Evolutionary conservation across 495 filamentous ascomycete genomes (phyloP).

Genomic region (Talaromyces borbonicus): DNA sequence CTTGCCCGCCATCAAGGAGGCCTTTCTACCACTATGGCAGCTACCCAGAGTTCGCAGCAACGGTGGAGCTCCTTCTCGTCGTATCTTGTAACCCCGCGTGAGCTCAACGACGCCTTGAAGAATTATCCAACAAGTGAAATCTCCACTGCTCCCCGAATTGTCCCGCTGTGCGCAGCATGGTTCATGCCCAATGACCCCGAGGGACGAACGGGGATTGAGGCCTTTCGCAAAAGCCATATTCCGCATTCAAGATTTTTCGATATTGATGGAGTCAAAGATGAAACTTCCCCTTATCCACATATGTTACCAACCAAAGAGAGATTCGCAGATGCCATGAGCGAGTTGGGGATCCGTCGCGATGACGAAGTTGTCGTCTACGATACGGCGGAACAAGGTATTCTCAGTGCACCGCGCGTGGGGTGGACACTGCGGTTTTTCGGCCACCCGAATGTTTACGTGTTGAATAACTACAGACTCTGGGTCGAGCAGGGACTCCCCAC

Average conservation of each 20-base stretch:
- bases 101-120: conserved; percentile 70
- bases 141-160: conserved; percentile 64
- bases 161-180: conserved; percentile 89
- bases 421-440: conserved; percentile 91
- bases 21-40: conserved; percentile 31
- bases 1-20: conserved; percentile 17
- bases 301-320: conserved; percentile 79
- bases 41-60: conserved; percentile 15
- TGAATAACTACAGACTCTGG: conserved; percentile 94
- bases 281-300: conserved; percentile 81
- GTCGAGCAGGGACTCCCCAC: conserved; percentile 68
- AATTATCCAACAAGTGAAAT: conserved; percentile 65
- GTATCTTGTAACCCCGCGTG: conserved; percentile 75
- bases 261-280: conserved; percentile 81
- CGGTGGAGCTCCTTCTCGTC: conserved; percentile 52
- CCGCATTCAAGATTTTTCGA: conserved; percentile 93
- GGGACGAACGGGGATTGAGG: conserved; percentile 62
- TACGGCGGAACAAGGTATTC: conserved; percentile 76
- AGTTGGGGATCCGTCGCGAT: conserved; percentile 72
- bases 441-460: conserved; percentile 76
- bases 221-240: conserved; percentile 69
- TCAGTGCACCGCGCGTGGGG: conserved; percentile 83
- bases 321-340: conserved; percentile 81
- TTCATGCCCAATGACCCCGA: conserved; percentile 84
- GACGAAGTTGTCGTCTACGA: conserved; percentile 94